A percentile compares a stretch with the other conserved stretches of the same genome.
These are phyloP conservation scores for Chenopodium quinoa DNA, from an alignment of 148 eudicot genomes.

Conservation along the genomic window DNA sequence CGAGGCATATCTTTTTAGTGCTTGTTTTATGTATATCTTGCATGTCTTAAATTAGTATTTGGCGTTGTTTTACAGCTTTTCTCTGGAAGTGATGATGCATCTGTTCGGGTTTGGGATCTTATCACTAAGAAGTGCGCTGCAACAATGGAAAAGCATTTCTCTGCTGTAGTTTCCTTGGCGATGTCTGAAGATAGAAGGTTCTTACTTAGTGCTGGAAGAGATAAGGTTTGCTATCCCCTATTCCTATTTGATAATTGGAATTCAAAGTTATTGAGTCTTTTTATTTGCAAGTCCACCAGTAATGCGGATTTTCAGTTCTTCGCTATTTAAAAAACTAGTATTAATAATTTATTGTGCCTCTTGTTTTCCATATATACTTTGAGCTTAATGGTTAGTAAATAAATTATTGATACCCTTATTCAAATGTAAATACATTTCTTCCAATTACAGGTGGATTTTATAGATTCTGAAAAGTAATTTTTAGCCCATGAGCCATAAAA, in stretches of 20 bases:
- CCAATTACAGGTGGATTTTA: too few relatives aligned
- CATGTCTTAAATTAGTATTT: background rate
- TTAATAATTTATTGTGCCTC: background rate
- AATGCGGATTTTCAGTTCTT: background rate
- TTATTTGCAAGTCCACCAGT: background rate
- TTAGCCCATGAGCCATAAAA: background rate
- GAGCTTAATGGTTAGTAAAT: background rate
- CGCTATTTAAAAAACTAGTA: background rate
- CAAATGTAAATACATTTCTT: background rate
- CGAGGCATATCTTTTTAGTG: background rate
- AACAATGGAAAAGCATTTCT: conserved; percentile 74
- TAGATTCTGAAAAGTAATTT: background rate
- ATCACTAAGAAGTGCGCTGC: conserved; percentile 67
- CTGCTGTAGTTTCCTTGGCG: conserved; percentile 80
- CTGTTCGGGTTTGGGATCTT: conserved; percentile 88
- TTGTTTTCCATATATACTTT: background rate
- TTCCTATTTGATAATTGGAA: background rate
- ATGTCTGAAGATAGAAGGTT: conserved; percentile 74
- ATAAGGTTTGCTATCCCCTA: conserved; percentile 47
- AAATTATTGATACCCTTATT: background rate
- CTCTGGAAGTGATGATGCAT: conserved; percentile 81
- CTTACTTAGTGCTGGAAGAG: conserved; percentile 91
- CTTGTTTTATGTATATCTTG: background rate
- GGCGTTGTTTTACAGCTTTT: conserved; percentile 53
- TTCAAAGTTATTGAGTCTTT: background rate